These are phyloP conservation scores for Lignosus rhinocerotis DNA, from an alignment of 1,284 basidiomycete species.

Conservation along the genomic window DNA sequence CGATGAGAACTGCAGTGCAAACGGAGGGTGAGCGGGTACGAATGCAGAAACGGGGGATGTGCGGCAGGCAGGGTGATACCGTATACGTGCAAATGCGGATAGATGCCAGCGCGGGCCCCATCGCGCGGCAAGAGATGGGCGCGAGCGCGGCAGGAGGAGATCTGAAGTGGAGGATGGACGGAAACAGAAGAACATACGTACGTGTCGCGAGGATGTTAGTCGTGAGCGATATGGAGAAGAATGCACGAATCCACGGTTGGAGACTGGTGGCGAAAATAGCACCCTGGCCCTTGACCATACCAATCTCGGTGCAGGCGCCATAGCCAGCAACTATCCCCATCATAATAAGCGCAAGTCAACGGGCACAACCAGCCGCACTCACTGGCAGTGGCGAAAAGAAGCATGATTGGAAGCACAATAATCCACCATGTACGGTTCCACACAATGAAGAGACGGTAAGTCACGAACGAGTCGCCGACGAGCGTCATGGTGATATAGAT, in stretches of 20 bases:
- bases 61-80: no score
- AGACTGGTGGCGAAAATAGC: constrained; percentile 18
- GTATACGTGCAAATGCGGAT: background rate
- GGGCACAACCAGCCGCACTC: background rate
- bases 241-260: constrained; percentile 22
- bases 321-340: constrained; percentile 16
- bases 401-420: constrained; percentile 7
- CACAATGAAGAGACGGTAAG: constrained; percentile 19
- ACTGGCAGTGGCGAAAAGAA: constrained; percentile 20
- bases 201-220: constrained; percentile 20
- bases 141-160: background rate
- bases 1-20: constrained; percentile 19
- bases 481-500: constrained; percentile 23
- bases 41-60: no score
- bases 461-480: constrained; percentile 21
- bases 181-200: background rate
- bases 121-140: background rate
- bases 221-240: constrained; percentile 22
- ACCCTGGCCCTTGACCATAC: constrained; percentile 7
- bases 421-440: constrained; percentile 20
- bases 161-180: no score
- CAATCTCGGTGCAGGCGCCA: constrained; percentile 21
- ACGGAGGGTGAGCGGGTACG: background rate
- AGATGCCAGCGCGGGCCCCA: background rate
- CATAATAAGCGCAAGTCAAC: background rate